A percentile compares a stretch with the other conserved stretches of the same genome.
phyloP scores from a whole-genome alignment of 129 eudicot species.

The Flaveria linearis region DNA sequence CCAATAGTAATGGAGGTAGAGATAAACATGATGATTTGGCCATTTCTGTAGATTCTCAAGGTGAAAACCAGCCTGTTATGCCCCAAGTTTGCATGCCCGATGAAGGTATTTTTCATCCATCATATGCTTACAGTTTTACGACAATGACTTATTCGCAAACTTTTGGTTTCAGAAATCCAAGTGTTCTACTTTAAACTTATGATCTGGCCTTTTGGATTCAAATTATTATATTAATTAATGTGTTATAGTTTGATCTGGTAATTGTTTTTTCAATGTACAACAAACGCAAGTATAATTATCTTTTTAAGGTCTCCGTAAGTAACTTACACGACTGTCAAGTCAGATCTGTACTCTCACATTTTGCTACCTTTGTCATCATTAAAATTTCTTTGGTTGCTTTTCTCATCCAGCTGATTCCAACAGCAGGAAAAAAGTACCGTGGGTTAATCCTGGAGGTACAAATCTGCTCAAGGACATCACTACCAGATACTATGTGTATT shows the following conservation, averaged over 20 bases:
- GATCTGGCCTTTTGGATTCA: constrained; percentile 22
- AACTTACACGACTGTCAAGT: constrained; percentile 14
- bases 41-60: constrained; percentile 56
- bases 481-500: neutral
- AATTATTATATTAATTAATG: constrained; percentile 11
- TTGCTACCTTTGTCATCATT: constrained; percentile 7
- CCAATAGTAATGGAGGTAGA: constrained; percentile 32
- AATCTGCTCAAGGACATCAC: constrained; percentile 20
- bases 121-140: constrained; percentile 22
- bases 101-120: constrained; percentile 52
- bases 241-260: constrained; percentile 15
- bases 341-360: neutral
- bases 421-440: constrained; percentile 35
- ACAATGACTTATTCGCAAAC: neutral
- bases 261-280: neutral
- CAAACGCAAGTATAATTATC: neutral
- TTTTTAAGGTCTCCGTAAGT: neutral
- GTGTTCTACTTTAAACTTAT: neutral
- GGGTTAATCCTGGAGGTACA: constrained; percentile 49
- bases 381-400: constrained; percentile 26
- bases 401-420: constrained; percentile 45
- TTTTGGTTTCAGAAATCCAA: neutral
- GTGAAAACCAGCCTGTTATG: constrained; percentile 66
- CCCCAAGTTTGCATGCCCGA: constrained; percentile 43
- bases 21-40: constrained; percentile 31